A percentile compares a stretch with the other conserved stretches of the same genome.
These are phyloP conservation scores for Ustilago cynodontis DNA, from an alignment of 1,284 basidiomycete genomes.

Conservation along the genomic window DNA sequence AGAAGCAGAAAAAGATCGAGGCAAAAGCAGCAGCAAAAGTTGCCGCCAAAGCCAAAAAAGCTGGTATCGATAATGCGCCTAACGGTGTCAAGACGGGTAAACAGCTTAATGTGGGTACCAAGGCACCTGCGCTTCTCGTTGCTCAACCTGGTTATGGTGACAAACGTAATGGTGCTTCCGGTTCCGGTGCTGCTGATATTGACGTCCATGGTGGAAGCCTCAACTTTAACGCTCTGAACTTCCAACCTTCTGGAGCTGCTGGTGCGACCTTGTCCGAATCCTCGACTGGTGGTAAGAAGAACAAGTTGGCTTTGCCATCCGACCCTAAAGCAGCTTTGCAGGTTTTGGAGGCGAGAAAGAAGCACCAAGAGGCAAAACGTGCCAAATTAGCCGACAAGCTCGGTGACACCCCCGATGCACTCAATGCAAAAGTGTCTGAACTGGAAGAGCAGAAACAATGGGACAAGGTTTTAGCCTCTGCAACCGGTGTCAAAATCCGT, in stretches of 20 bases:
- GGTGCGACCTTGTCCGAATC: conserved; percentile 28
- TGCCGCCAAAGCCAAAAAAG: conserved; percentile 39
- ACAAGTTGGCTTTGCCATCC: conserved; percentile 58
- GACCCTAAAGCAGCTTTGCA: conserved; percentile 67
- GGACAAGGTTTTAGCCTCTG: conserved; percentile 63
- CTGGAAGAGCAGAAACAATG: conserved; percentile 59
- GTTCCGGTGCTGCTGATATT: conserved; percentile 22
- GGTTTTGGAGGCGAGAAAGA: conserved; percentile 63
- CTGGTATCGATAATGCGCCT: conserved; percentile 23
- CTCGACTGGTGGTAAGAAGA: conserved; percentile 50
- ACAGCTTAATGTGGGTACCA: conserved; percentile 35
- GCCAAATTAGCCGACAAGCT: conserved; percentile 49
- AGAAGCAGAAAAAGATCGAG: conserved; percentile 63
- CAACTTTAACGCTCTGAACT: conserved; percentile 56
- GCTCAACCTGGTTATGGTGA: conserved; percentile 42
- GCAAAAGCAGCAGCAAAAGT: conserved; percentile 40
- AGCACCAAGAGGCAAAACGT: conserved; percentile 46
- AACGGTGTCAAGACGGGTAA: conserved; percentile 32
- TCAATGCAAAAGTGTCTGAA: conserved; percentile 48
- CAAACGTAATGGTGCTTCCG: conserved; percentile 31
- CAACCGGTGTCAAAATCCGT: conserved; percentile 66
- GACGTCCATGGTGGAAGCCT: conserved; percentile 43
- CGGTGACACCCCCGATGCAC: conserved; percentile 45
- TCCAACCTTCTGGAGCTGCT: conserved; percentile 42
- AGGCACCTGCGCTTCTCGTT: conserved; percentile 58